Base-by-base conservation (phyloP, 2,329 filamentous ascomycete species). In the Aureobasidium sp. region DNA sequence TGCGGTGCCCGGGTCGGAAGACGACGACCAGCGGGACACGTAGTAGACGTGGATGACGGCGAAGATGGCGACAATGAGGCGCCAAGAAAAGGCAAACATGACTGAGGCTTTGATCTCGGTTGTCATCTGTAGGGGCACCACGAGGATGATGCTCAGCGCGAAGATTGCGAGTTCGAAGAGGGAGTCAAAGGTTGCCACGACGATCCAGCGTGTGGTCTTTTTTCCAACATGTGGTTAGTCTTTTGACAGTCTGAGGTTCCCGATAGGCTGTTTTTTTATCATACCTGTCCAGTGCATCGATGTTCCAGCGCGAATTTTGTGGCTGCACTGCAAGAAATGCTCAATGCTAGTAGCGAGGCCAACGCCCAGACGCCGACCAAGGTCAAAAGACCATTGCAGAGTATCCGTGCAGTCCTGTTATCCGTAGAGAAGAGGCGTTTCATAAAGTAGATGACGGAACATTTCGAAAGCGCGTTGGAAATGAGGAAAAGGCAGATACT, bases 381-480 rank as follows among this genome's bases (percentile, higher is more conserved):
- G 8, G 44, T 57, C 12, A 68, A 17, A 11, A 64, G 58, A 15
- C 57, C 39, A 20, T 67, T 64, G 36, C 66, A 65, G 3, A 63
- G 59, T 58, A 63, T 63, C 60, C 67, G 67, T 11, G 67, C 67
- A 17, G 39, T 53, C 27, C 64, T 65, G 45, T 64, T 64, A 17
- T 72, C 68, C 11, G 65, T 66, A 20, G 69, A 68, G 59, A 72
- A 70, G 17, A 72, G 64, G 8, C 70, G 66, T 51, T 68, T 69
- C 65, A 72, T 68, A 31, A 72, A 68, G 27, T 67, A 65, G 12
- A 71, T 65, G 56, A 72, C 68, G 22, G 69, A 70, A 61, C 65
- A 62, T 63, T 72, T 72, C 29, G 70, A 67, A 34, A 70, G 62
- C 15, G 64, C 66, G 20, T 71, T 53, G 8, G 67, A 56, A 12